Evolutionary conservation across 257 asterid genomes (phyloP).

Genomic region (Buddleja alternifolia): DNA sequence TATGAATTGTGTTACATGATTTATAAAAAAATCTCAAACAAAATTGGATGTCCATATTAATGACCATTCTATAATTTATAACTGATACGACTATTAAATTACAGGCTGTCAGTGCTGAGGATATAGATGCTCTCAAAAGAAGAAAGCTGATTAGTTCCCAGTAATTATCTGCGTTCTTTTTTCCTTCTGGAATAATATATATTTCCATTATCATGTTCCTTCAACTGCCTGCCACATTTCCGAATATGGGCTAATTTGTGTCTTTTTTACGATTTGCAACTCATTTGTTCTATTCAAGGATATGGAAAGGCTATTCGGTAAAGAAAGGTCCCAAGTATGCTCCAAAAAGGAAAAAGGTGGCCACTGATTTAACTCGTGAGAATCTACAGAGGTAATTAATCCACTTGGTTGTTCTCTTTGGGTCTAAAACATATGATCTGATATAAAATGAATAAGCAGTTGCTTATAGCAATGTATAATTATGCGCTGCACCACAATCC

Average conservation of each 20-base stretch:
- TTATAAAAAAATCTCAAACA: background rate
- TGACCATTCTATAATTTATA: background rate
- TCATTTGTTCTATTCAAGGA: constrained; percentile 44
- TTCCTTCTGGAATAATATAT: background rate
- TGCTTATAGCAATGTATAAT: too few species aligned
- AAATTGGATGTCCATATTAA: constrained; percentile 3
- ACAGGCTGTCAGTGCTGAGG: constrained; percentile 71
- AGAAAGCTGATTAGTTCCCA: constrained; percentile 78
- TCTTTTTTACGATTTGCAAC: constrained; percentile 20
- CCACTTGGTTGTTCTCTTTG: constrained; percentile 19
- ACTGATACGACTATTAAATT: constrained; percentile 21
- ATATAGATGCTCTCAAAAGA: constrained; percentile 75
- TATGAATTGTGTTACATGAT: background rate
- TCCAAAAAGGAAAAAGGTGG: constrained; percentile 86
- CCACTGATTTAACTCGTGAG: constrained; percentile 93
- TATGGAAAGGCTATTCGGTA: constrained; percentile 87
- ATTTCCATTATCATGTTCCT: constrained; percentile 4
- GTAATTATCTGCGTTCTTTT: constrained; percentile 47
- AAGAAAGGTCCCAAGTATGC: constrained; percentile 91
- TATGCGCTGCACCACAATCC: too few species aligned
- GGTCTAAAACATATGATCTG: too few species aligned
- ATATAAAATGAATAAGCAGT: too few species aligned
- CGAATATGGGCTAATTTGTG: background rate
- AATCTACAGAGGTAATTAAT: constrained; percentile 69
- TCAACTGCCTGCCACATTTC: background rate